These are phyloP conservation scores for Aristolochia fimbriata DNA, from an alignment of 164 flowering plant genomes.

Conservation along the genomic window DNA sequence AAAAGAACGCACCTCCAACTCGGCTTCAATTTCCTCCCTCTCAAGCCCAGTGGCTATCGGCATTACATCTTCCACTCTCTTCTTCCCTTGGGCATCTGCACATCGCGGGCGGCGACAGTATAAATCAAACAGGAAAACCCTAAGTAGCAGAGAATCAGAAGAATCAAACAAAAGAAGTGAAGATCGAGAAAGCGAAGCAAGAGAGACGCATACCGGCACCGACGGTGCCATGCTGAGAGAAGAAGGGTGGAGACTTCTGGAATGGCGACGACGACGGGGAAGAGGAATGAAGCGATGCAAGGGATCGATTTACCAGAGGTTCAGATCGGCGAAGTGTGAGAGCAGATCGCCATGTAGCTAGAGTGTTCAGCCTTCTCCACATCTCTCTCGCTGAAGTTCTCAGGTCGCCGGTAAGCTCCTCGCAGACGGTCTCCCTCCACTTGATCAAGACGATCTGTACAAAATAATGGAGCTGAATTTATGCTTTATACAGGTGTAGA, in stretches of 20 bases:
- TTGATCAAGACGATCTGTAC: too few species aligned
- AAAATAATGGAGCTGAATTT: too few species aligned
- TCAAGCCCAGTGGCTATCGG: conserved; percentile 98
- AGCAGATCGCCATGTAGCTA: conserved; percentile 26
- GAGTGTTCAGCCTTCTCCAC: conserved; percentile 65
- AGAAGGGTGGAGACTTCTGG: conserved; percentile 19
- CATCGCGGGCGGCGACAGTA: not conserved
- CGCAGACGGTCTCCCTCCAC: too few species aligned
- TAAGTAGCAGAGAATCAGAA: not conserved
- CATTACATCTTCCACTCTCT: conserved; percentile 74
- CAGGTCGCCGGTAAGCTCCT: too few species aligned
- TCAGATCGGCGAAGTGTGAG: conserved; percentile 12
- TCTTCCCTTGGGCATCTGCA: conserved; percentile 21
- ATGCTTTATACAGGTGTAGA: too few species aligned
- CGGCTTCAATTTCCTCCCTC: conserved; percentile 84
- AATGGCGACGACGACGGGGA: conserved; percentile 10
- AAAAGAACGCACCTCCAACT: conserved; percentile 34
- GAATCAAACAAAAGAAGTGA: not conserved
- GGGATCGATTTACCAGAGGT: conserved; percentile 4
- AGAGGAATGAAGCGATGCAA: conserved; percentile 3
- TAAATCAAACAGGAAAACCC: not conserved
- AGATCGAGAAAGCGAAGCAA: not conserved
- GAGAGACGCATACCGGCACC: conserved; percentile 25
- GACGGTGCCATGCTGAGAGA: conserved; percentile 12
- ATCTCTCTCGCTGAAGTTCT: conserved; percentile 15